Evolutionary conservation across 129 eudicot genomes (phyloP), one percentile per base, ranked within the genome.

Genomic region (Pseudognaphalium luteoalbum): DNA sequence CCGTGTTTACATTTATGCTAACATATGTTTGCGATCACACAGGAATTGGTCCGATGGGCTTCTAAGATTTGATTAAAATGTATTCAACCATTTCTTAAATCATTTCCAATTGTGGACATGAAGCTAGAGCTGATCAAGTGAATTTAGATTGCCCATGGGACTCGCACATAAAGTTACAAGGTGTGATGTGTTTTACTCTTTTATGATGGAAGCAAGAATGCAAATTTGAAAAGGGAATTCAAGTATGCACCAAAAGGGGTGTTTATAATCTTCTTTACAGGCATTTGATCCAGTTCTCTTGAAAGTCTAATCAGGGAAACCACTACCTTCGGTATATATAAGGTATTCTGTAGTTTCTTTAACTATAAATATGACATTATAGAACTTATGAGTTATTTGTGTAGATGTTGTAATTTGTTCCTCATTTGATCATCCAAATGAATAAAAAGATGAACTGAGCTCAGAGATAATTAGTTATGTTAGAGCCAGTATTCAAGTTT

Each of bases 41-140:
- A 85, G 90, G 92, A 28, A 76, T 74, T 28, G 83, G 88, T 62
- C 85, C 87, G 2, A 63, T 85, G 62, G 74, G 80, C 29, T 62
- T 79, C 11, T 86, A 84, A 76, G 32, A 28, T 68, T 32, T n/a
- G 35, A 42, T 60, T 35, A 9, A 33, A 33, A 78, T 64, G 59
- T 30, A 17, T 44, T 20, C 8, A 25, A 32, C n/a, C 52, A 14
- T 44, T 70, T 60, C 60, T 11, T 30, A n/a, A 70, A 14, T 47
- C 16, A 25, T 20, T 60, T 35, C 71, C 34, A 51, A 14, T 30
- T 61, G 54, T 19, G 42, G 50, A 32, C 54, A 41, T 44, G 70
- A 68, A 59, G 59, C 70, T 28, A 56, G 76, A 69, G 33, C 70
- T 10, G 70, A 58, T 70, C 76, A 29, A 60, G 70, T 12, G 70